These are phyloP conservation scores for Ustilago tritici DNA, from an alignment of 1,284 basidiomycete genomes.

Conservation along the genomic window DNA sequence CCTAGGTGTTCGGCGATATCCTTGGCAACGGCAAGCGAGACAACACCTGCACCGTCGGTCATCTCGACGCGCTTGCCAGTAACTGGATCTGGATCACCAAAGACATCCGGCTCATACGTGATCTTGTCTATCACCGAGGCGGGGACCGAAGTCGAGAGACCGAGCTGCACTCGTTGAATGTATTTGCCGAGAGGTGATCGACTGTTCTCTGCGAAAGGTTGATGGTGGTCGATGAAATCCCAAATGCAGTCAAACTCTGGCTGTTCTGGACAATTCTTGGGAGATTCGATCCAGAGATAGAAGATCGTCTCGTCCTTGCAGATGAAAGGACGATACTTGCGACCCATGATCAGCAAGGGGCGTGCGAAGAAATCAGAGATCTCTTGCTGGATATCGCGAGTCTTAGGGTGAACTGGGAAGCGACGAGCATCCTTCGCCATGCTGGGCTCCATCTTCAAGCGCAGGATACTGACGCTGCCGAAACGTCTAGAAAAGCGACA, in stretches of 20 bases:
- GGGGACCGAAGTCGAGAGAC: constrained; percentile 53
- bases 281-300: constrained; percentile 42
- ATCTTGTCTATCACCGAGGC: constrained; percentile 28
- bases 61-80: constrained; percentile 23
- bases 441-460: constrained; percentile 33
- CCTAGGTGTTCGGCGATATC: constrained; percentile 30
- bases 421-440: constrained; percentile 31
- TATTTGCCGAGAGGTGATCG: constrained; percentile 55
- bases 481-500: constrained; percentile 44
- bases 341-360: constrained; percentile 39
- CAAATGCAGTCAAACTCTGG: constrained; percentile 24
- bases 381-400: constrained; percentile 29
- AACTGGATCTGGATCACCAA: constrained; percentile 19
- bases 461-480: constrained; percentile 37
- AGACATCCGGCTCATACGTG: constrained; percentile 19
- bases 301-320: constrained; percentile 59
- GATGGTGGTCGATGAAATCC: constrained; percentile 49
- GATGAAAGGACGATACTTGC: constrained; percentile 50
- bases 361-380: constrained; percentile 27
- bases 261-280: neutral
- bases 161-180: constrained; percentile 59
- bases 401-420: constrained; percentile 15
- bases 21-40: constrained; percentile 24
- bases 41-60: constrained; percentile 38
- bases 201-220: constrained; percentile 40